Percentiles rank a stretch among this genome's conserved stretches.
Evolutionary conservation across 2,329 filamentous ascomycete genomes (phyloP).

Genomic region (Nigrograna mackinnonii): DNA sequence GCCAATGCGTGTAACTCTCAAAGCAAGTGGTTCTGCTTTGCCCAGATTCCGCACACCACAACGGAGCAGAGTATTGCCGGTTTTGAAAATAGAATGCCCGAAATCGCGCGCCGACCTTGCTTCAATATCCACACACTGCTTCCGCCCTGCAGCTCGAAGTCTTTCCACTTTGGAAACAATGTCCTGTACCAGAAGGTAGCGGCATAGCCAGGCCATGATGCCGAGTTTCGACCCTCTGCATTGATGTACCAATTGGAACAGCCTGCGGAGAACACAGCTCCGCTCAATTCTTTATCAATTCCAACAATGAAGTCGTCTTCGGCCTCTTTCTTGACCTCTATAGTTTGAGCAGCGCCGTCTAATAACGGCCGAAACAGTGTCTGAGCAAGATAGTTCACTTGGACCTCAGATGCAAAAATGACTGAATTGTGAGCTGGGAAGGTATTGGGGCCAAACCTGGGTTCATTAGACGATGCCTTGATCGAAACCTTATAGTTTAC

Average conservation of each 20-base stretch:
- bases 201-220: constrained; percentile 41
- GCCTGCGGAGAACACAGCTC: constrained; percentile 41
- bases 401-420: constrained; percentile 33
- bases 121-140: neutral
- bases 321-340: constrained; percentile 40
- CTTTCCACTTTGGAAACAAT: neutral
- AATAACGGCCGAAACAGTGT: constrained; percentile 37
- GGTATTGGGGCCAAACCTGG: constrained; percentile 27
- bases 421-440: constrained; percentile 38
- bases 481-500: constrained; percentile 7
- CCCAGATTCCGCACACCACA: too few species aligned
- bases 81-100: too few species aligned
- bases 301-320: constrained; percentile 34
- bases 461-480: neutral
- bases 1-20: too few species aligned
- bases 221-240: constrained; percentile 41
- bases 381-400: constrained; percentile 31
- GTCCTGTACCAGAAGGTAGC: constrained; percentile 23
- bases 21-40: too few species aligned
- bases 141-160: neutral
- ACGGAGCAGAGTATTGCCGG: too few species aligned
- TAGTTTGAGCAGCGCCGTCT: constrained; percentile 29
- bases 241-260: constrained; percentile 51
- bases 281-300: constrained; percentile 34
- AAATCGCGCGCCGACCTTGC: too few species aligned